phyloP scores from a whole-genome alignment of 208 protist genomes.

The Herpetomonas samuelpessoai region DNA sequence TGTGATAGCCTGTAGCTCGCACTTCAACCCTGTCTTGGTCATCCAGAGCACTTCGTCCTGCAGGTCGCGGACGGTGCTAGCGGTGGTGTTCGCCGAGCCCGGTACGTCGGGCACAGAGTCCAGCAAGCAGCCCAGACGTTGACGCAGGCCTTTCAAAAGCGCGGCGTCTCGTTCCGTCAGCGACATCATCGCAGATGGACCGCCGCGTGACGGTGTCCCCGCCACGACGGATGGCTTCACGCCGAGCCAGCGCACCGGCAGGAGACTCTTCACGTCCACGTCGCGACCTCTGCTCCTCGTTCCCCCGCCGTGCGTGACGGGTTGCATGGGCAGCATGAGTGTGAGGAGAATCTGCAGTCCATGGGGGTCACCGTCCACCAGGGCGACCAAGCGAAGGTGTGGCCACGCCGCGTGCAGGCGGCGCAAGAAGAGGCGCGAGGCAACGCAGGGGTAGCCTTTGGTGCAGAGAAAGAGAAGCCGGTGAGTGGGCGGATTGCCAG shows the following conservation, averaged over 20 bases:
- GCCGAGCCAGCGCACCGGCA: conserved; percentile 40
- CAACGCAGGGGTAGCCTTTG: conserved; percentile 76
- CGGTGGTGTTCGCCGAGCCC: neutral
- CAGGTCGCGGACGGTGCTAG: neutral
- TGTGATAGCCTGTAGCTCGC: conserved; percentile 46
- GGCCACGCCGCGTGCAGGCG: conserved; percentile 44
- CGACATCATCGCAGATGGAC: too few relatives aligned
- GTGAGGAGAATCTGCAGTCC: conserved; percentile 71
- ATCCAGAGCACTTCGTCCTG: conserved; percentile 49
- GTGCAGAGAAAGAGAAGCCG: conserved; percentile 52
- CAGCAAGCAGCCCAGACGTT: conserved; percentile 16
- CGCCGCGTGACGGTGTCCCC: too few relatives aligned
- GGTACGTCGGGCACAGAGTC: neutral
- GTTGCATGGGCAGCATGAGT: conserved; percentile 24
- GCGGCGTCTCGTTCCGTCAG: conserved; percentile 19
- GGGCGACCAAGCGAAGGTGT: conserved; percentile 34
- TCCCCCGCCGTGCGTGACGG: neutral
- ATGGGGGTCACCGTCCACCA: conserved; percentile 85
- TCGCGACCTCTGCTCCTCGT: neutral
- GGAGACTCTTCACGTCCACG: neutral
- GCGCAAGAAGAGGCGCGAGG: conserved; percentile 42
- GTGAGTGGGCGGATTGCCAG: neutral
- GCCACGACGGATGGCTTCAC: conserved; percentile 26
- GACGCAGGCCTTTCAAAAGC: conserved; percentile 10
- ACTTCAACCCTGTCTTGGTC: conserved; percentile 51